Conservation (phyloP, 306 rosid species). For the Calophaca sinica region DNA sequence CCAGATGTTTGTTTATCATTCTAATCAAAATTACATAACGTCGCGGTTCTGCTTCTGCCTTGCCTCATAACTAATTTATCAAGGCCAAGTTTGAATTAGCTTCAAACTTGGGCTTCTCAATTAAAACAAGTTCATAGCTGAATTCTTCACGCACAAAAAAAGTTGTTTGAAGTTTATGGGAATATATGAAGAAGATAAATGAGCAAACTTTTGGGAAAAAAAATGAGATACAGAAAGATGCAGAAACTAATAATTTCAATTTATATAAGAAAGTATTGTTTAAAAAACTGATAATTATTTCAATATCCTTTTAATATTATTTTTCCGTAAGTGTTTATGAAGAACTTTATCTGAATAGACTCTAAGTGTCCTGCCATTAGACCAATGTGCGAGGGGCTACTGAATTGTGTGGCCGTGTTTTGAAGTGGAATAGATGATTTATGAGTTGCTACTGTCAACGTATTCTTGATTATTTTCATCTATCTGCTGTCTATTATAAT, state of each 20-base stretch:
- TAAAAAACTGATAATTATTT: not conserved
- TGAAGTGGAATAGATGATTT: not conserved
- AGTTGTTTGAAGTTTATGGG: not conserved
- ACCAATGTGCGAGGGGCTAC: not conserved
- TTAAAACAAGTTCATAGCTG: not conserved
- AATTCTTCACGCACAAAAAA: not conserved
- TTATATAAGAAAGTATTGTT: not conserved
- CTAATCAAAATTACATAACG: conserved; percentile 13
- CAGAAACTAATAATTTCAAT: not conserved
- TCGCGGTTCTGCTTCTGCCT: not conserved
- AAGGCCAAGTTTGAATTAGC: not conserved
- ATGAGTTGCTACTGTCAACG: conserved; percentile 1
- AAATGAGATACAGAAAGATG: not conserved
- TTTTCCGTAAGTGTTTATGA: not conserved
- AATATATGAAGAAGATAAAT: not conserved
- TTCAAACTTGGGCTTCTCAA: not conserved
- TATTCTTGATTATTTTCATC: conserved; percentile 21
- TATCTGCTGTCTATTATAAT: conserved; percentile 6
- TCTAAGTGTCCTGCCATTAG: not conserved
- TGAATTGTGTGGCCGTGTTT: conserved; percentile 14
- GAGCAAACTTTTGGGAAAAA: not conserved
- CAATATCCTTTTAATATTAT: not conserved
- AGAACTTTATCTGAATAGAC: not conserved
- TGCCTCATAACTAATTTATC: not conserved
- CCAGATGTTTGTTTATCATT: not conserved